Evolutionary conservation across 768 basidiomycete genomes (phyloP), one percentile per base, ranked within the genome.

Genomic region (Russula vinacea): DNA sequence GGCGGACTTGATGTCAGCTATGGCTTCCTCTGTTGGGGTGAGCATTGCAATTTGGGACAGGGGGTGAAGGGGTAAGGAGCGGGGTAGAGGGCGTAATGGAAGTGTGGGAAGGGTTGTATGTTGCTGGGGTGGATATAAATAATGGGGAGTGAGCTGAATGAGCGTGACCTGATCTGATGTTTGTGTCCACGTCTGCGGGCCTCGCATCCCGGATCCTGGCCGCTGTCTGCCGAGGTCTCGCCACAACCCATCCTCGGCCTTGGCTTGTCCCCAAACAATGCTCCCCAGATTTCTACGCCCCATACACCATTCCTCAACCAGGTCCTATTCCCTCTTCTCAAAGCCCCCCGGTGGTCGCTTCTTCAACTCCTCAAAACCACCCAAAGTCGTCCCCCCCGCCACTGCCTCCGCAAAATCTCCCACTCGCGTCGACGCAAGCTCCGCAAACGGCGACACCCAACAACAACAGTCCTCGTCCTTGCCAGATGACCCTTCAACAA

Each of bases 261-360:
- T 42, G 19, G 19, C 19, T n/a, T 44, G 44, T 44, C 44, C 44
- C 19, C 13, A 37, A 54, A 52, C 29, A 35, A 67, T 67, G 66
- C 62, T 69, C 19, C 66, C 56, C 16, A 60, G 66, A 29, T 58
- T 62, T 33, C n/a, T 67, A 10, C 66, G 53, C 33, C 68, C 66
- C 11, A 47, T 64, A 57, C 62, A 35, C 8, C 50, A 22, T 16
- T 9, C 79, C 24, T 75, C 79, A 17, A 77, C 81, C 54, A 81
- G 90, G 71, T 74, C 83, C 11, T 91, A 89, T 68, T 92, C 87
- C 7, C 86, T 88, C 69, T 92, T 90, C 77, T 87, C 86, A 32
- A 90, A 88, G 71, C 79, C 88, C 1, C 89, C 90, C 3, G 90
- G 90, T 22, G 81, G 80, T 24, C 81, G 90, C 35, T 88, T 86